Conservation (phyloP, 495 filamentous ascomycete species). For the Podospora comata region DNA sequence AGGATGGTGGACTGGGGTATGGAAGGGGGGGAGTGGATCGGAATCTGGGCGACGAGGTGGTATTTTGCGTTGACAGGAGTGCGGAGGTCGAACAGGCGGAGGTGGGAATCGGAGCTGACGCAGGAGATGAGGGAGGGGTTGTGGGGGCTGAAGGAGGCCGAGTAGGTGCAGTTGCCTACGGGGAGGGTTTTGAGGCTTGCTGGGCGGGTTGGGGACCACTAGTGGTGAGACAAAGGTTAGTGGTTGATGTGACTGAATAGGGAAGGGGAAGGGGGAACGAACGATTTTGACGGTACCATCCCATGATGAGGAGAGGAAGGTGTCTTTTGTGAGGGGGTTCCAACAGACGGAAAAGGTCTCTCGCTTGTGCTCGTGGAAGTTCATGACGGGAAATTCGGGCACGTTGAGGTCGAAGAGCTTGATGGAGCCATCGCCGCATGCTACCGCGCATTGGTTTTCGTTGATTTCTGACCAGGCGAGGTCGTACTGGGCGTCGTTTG, state of each 20-base stretch:
- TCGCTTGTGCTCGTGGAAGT: slow-evolving; percentile 86
- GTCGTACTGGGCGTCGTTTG: slow-evolving; percentile 94
- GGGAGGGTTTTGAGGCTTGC: slow-evolving; percentile 79
- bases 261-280: slow-evolving; percentile 26
- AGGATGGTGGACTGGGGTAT: slow-evolving; percentile 30
- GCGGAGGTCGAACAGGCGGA: slow-evolving; percentile 86
- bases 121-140: slow-evolving; percentile 73
- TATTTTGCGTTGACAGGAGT: slow-evolving; percentile 77
- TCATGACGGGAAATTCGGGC: slow-evolving; percentile 75
- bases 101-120: slow-evolving; percentile 78
- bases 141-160: slow-evolving; percentile 75
- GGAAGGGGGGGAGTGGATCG: slow-evolving; percentile 61
- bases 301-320: slow-evolving; percentile 86
- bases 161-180: slow-evolving; percentile 88
- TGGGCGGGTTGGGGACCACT: slow-evolving; percentile 73
- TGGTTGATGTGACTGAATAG: background rate
- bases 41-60: slow-evolving; percentile 72
- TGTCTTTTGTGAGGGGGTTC: slow-evolving; percentile 88
- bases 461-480: slow-evolving; percentile 89
- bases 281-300: slow-evolving; percentile 89
- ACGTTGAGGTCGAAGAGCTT: slow-evolving; percentile 86
- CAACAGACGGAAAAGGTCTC: slow-evolving; percentile 89
- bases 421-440: slow-evolving; percentile 85
- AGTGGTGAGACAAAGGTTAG: background rate
- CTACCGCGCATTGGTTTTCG: slow-evolving; percentile 86